phyloP scores from a whole-genome alignment of 1,139 yeast genomes.

The Maudiozyma humilis region DNA sequence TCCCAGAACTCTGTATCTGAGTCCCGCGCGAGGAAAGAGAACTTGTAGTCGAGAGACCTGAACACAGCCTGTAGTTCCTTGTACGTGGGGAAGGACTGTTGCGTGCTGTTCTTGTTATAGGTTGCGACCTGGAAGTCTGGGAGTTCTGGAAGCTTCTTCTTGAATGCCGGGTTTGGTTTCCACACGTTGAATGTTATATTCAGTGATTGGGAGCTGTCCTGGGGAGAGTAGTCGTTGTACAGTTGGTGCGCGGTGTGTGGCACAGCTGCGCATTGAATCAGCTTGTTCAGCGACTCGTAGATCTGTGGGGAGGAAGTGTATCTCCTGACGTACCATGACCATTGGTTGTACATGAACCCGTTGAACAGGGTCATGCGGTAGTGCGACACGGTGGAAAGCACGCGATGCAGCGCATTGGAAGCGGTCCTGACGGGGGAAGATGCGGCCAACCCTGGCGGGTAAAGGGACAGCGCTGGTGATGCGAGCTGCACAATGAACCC shows the following conservation, averaged over 20 bases:
- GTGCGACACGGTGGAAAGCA: constrained; percentile 18
- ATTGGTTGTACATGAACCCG: constrained; percentile 26
- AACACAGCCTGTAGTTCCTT: constrained; percentile 28
- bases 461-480: constrained; percentile 13
- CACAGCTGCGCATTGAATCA: constrained; percentile 31
- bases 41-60: constrained; percentile 23
- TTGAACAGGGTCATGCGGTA: constrained; percentile 16
- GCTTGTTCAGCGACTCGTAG: constrained; percentile 33
- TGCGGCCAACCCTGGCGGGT: constrained; percentile 6
- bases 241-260: constrained; percentile 16
- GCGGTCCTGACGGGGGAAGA: neutral
- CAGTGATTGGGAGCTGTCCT: constrained; percentile 1
- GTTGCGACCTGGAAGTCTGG: constrained; percentile 75
- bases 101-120: constrained; percentile 39
- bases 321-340: constrained; percentile 23
- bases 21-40: constrained; percentile 20
- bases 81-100: constrained; percentile 45
- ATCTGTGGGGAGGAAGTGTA: constrained; percentile 37
- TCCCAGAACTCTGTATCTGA: constrained; percentile 21
- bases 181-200: constrained; percentile 53
- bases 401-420: constrained; percentile 9
- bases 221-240: constrained; percentile 1
- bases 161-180: constrained; percentile 72
- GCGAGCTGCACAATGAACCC: constrained; percentile 56
- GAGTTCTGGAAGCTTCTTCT: constrained; percentile 56